Percentiles rank a stretch among this genome's conserved stretches.
Conservation (phyloP, 345 rosid species). For the Salix dunnii region DNA sequence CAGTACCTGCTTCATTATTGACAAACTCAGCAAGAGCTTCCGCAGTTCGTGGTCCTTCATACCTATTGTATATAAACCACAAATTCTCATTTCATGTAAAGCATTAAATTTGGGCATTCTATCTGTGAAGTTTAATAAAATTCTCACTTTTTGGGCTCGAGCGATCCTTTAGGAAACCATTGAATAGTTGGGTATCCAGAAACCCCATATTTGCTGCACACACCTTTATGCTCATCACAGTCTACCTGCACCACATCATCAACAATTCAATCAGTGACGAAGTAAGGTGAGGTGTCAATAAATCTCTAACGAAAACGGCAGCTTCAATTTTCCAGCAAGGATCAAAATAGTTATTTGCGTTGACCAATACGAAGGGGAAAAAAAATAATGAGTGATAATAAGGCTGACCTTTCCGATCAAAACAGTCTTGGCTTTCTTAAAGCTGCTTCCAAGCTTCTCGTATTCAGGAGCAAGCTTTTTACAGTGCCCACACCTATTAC, state of each 20-base stretch:
- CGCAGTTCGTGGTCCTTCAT: conserved; percentile 81
- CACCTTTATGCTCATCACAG: conserved; percentile 91
- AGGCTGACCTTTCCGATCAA: conserved; percentile 83
- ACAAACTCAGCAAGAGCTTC: conserved; percentile 87
- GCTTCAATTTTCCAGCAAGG: neutral
- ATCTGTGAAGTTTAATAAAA: neutral
- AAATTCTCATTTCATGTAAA: neutral
- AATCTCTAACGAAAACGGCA: neutral
- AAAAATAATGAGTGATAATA: neutral
- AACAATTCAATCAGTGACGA: conserved; percentile 2
- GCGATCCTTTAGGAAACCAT: conserved; percentile 96
- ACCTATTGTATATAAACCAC: conserved; percentile 37
- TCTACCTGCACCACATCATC: conserved; percentile 65
- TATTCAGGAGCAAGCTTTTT: conserved; percentile 97
- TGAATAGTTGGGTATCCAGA: conserved; percentile 92
- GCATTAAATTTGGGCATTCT: neutral
- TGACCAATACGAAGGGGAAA: neutral
- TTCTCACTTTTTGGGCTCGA: conserved; percentile 87
- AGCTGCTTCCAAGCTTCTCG: conserved; percentile 88
- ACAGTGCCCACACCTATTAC: conserved; percentile 95
- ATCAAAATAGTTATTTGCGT: neutral
- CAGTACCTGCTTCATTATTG: conserved; percentile 86
- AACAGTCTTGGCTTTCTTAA: conserved; percentile 78
- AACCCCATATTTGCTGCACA: conserved; percentile 89
- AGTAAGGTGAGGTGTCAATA: neutral